phyloP scores from a whole-genome alignment of 352 stramenopile genomes.

The Phytopythium aichiense region DNA sequence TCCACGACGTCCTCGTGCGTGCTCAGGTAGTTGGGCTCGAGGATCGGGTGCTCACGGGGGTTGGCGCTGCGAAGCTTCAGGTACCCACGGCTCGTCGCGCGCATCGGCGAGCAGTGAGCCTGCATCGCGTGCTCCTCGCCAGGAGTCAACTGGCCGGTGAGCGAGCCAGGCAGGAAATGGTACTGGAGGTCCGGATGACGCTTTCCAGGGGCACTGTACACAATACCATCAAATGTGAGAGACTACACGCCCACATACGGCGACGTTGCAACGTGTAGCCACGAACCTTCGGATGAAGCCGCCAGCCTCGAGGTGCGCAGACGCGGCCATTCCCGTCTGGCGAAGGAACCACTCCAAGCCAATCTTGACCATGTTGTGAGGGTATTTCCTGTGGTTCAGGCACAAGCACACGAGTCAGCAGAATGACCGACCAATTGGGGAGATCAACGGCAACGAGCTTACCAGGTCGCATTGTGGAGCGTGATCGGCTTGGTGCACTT shows the following conservation, averaged over 20 bases:
- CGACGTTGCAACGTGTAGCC: neutral
- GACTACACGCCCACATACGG: neutral
- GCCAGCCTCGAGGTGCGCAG: conserved; percentile 79
- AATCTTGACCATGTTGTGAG: conserved; percentile 85
- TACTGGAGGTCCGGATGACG: conserved; percentile 87
- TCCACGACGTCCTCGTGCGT: conserved; percentile 76
- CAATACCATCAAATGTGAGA: conserved; percentile 2
- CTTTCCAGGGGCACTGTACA: conserved; percentile 56
- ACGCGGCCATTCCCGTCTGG: conserved; percentile 68
- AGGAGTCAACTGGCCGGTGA: conserved; percentile 67
- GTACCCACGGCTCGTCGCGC: conserved; percentile 78
- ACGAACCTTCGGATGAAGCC: conserved; percentile 80
- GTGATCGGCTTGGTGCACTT: conserved; percentile 86
- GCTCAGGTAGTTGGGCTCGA: conserved; percentile 89
- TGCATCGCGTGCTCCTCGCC: conserved; percentile 72
- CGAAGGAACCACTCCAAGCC: conserved; percentile 79
- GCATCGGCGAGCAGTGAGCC: conserved; percentile 86
- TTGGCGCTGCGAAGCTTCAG: conserved; percentile 77
- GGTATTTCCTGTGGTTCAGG: conserved; percentile 51
- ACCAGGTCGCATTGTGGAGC: conserved; percentile 87
- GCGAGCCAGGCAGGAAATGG: conserved; percentile 84
- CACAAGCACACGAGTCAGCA: neutral
- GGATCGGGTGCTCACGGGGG: conserved; percentile 70
- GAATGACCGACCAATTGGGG: neutral
- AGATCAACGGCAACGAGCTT: neutral